These are phyloP conservation scores for Heterobasidion parviporum DNA, from an alignment of 1,284 basidiomycete genomes.

Conservation along the genomic window DNA sequence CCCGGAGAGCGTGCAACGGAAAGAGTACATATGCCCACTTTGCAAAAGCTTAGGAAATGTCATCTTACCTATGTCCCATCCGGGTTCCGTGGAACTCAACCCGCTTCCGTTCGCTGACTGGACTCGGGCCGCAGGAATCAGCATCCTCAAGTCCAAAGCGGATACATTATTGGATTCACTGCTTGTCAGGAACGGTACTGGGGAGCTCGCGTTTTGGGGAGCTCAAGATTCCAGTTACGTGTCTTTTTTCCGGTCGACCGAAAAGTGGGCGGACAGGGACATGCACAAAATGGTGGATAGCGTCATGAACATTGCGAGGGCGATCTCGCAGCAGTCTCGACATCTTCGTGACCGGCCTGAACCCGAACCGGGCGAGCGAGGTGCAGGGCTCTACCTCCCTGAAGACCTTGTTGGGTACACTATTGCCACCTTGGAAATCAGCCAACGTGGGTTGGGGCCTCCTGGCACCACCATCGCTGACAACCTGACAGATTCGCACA, in stretches of 20 bases:
- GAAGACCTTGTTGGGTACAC: conserved; percentile 91
- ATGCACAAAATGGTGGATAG: conserved; percentile 72
- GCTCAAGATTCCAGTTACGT: conserved; percentile 68
- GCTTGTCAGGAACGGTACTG: conserved; percentile 69
- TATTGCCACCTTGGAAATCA: conserved; percentile 74
- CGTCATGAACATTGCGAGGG: conserved; percentile 61
- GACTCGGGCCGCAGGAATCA: conserved; percentile 75
- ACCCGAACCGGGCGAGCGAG: conserved; percentile 63
- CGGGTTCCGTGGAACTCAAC: conserved; percentile 39
- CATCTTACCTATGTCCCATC: conserved; percentile 73
- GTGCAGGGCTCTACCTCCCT: conserved; percentile 78
- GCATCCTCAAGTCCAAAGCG: conserved; percentile 71
- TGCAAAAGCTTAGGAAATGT: conserved; percentile 97
- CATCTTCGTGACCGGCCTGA: conserved; percentile 70
- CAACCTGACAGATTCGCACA: conserved; percentile 70
- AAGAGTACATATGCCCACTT: conserved; percentile 96
- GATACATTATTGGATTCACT: conserved; percentile 61
- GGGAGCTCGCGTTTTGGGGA: conserved; percentile 80
- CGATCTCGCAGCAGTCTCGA: conserved; percentile 64
- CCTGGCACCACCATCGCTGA: conserved; percentile 56
- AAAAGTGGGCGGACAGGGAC: conserved; percentile 44
- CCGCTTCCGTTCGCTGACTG: conserved; percentile 65
- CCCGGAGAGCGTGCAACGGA: conserved; percentile 86
- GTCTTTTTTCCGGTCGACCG: conserved; percentile 40
- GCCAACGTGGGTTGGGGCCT: conserved; percentile 59